Percentiles rank a stretch among this genome's conserved stretches.
These are phyloP conservation scores for Tetraselmis striata DNA, from an alignment of 139 green algal genomes.

Conservation along the genomic window DNA sequence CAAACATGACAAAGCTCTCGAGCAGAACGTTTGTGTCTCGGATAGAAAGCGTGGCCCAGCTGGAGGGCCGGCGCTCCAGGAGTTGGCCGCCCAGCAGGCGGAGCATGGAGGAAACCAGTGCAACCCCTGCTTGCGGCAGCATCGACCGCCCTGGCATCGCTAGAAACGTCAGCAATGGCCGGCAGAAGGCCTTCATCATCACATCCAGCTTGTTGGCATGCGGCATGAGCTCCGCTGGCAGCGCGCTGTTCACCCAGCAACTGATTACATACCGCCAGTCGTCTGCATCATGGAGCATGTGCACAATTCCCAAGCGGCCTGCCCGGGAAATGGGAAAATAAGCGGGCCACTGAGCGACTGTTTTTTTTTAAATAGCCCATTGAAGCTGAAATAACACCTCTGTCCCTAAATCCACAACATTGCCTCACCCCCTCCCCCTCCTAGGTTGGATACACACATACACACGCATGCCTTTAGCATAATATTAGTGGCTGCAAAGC, in stretches of 20 bases:
- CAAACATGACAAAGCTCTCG: background rate
- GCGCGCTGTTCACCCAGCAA: background rate
- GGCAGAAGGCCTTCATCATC: background rate
- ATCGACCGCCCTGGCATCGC: background rate
- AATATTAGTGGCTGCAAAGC: too few species aligned
- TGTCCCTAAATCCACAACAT: too few species aligned
- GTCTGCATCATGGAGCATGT: background rate
- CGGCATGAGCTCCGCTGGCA: background rate
- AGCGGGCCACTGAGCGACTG: too few species aligned
- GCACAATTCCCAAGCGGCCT: background rate
- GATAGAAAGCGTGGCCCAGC: background rate
- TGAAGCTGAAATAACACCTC: too few species aligned
- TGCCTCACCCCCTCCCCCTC: too few species aligned
- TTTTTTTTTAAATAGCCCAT: too few species aligned
- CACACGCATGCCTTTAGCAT: too few species aligned
- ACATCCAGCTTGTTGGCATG: background rate
- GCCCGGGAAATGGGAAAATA: too few species aligned
- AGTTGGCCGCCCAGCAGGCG: background rate
- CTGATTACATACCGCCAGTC: background rate
- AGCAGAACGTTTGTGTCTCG: background rate
- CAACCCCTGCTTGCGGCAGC: background rate
- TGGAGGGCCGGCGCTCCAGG: background rate
- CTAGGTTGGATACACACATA: too few species aligned
- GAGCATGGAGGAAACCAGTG: background rate
- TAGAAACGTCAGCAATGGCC: background rate